These are phyloP conservation scores for Jacaranda copaia DNA, from an alignment of 257 asterid species.

Conservation along the genomic window DNA sequence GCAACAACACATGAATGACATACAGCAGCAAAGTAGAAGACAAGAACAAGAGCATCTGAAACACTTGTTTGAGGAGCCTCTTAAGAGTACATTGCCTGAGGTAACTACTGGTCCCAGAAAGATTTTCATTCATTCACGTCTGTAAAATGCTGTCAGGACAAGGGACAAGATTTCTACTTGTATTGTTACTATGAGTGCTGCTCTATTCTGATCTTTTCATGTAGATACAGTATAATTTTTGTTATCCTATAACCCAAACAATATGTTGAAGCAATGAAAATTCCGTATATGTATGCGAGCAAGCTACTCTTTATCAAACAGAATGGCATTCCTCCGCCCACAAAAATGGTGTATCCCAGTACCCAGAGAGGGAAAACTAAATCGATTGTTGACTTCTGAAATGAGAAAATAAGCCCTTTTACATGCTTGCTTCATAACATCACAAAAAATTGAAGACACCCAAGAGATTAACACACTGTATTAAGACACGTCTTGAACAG, in stretches of 20 bases:
- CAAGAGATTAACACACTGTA: background rate
- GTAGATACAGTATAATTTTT: background rate
- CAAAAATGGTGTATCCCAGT: background rate
- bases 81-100: conserved; percentile 43
- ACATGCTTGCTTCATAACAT: background rate
- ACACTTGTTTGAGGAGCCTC: conserved; percentile 53
- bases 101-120: conserved; percentile 35
- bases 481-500: background rate
- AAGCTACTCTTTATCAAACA: background rate
- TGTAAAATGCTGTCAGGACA: conserved; percentile 34
- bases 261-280: background rate
- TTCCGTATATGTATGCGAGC: background rate
- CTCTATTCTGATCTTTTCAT: conserved; percentile 6
- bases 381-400: background rate
- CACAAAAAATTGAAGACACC: no score
- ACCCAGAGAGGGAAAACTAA: background rate
- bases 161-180: background rate
- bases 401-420: background rate
- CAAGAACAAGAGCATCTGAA: conserved; percentile 43
- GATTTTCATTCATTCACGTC: conserved; percentile 73
- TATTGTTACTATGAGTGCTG: background rate
- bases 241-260: background rate
- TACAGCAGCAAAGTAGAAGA: conserved; percentile 42
- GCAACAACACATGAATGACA: conserved; percentile 50
- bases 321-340: background rate